These are phyloP conservation scores for Ceratocystis albifundus DNA, from an alignment of 2,329 filamentous ascomycete genomes.

Conservation along the genomic window DNA sequence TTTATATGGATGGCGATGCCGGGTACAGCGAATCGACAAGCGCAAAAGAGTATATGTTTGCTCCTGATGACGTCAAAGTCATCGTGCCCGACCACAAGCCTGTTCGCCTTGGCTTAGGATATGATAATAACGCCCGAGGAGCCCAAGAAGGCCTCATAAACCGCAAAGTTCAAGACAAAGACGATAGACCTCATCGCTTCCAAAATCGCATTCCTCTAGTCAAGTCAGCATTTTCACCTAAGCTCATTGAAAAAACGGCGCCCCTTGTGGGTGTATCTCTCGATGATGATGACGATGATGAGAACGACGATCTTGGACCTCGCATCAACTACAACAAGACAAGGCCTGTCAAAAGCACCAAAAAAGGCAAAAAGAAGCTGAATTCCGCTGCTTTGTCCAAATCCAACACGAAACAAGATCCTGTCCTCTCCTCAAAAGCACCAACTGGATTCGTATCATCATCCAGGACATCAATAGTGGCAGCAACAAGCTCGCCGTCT, in stretches of 20 bases:
- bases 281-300: conserved; percentile 37
- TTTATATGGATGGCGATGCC: conserved; percentile 34
- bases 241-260: conserved; percentile 33
- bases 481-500: background rate
- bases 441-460: conserved; percentile 17
- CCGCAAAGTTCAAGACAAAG: background rate
- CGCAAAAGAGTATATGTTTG: conserved; percentile 53
- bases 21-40: background rate
- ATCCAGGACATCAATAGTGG: background rate
- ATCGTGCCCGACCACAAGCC: conserved; percentile 52
- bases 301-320: conserved; percentile 34
- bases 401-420: conserved; percentile 9
- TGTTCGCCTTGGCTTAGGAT: conserved; percentile 60
- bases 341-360: conserved; percentile 30
- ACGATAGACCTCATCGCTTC: conserved; percentile 36
- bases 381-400: background rate
- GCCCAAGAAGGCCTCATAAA: background rate
- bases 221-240: background rate
- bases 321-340: conserved; percentile 23
- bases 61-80: conserved; percentile 65
- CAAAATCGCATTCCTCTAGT: conserved; percentile 32
- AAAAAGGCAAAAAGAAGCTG: conserved; percentile 41
- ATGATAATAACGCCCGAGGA: background rate
- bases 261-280: conserved; percentile 30
- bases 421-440: background rate